phyloP scores from a whole-genome alignment of 1,284 basidiomycete species.

The Puccinia novopanici region DNA sequence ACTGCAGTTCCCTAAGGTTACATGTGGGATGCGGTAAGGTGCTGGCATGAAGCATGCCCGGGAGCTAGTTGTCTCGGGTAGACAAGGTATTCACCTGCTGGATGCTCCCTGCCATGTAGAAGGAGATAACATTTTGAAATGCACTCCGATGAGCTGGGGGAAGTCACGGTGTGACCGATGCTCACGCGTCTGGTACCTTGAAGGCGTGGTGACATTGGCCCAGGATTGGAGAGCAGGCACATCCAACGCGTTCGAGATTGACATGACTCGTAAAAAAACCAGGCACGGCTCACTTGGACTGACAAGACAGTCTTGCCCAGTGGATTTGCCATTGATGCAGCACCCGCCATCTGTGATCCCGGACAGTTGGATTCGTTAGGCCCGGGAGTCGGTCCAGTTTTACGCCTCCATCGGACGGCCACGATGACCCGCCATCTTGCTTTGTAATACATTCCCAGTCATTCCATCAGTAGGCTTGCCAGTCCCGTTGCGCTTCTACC shows the following conservation, averaged over 20 bases:
- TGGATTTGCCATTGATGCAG: background rate
- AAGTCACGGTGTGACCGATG: background rate
- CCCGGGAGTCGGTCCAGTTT: background rate
- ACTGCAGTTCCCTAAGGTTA: too few relatives aligned
- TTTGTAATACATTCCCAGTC: slow-evolving; percentile 4
- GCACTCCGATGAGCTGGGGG: background rate
- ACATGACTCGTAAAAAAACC: background rate
- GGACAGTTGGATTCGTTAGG: background rate
- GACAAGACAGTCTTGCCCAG: background rate
- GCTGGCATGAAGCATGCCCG: too few relatives aligned
- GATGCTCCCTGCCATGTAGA: background rate
- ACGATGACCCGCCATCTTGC: slow-evolving; percentile 12
- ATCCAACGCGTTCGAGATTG: background rate
- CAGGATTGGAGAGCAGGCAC: background rate
- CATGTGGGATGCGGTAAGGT: too few relatives aligned
- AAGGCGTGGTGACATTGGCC: background rate
- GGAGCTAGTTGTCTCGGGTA: too few relatives aligned
- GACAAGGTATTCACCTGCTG: too few relatives aligned
- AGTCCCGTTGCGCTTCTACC: background rate
- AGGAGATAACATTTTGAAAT: background rate
- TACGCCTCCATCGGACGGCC: background rate
- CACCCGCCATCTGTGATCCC: slow-evolving; percentile 1
- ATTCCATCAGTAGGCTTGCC: background rate
- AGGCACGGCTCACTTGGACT: slow-evolving; percentile 8
- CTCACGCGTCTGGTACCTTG: background rate